Evolutionary conservation across 1,284 basidiomycete species (phyloP).

Genomic region (Leccinum pachyderme): DNA sequence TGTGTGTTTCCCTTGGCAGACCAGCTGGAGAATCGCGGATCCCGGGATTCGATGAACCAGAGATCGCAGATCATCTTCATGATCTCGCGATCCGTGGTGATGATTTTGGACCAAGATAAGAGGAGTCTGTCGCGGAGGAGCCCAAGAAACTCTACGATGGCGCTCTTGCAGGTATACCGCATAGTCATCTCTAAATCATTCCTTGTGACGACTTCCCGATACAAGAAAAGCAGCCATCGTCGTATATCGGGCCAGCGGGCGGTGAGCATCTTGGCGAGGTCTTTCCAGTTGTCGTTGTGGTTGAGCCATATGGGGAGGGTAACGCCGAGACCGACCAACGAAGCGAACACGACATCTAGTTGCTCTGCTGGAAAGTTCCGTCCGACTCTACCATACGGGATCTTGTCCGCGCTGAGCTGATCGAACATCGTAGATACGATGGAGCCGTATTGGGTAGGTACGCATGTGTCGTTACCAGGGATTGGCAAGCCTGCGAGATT

Average conservation of each 20-base stretch:
- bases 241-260: slow-evolving; percentile 26
- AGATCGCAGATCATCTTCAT: slow-evolving; percentile 31
- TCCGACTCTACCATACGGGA: slow-evolving; percentile 13
- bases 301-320: slow-evolving; percentile 27
- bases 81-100: slow-evolving; percentile 24
- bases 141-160: slow-evolving; percentile 28
- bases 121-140: slow-evolving; percentile 26
- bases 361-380: slow-evolving; percentile 4
- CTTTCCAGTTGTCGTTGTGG: slow-evolving; percentile 12
- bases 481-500: too few relatives aligned
- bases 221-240: slow-evolving; percentile 26
- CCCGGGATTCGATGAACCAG: slow-evolving; percentile 29
- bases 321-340: slow-evolving; percentile 20
- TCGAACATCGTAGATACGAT: too few relatives aligned
- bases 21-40: slow-evolving; percentile 27
- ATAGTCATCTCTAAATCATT: slow-evolving; percentile 3
- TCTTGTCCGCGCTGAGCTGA: slow-evolving; percentile 19
- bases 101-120: slow-evolving; percentile 25
- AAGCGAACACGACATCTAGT: slow-evolving; percentile 17
- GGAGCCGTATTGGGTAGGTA: too few relatives aligned
- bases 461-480: too few relatives aligned
- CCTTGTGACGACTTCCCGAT: slow-evolving; percentile 14
- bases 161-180: slow-evolving; percentile 24
- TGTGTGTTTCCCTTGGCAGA: slow-evolving; percentile 10
- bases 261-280: slow-evolving; percentile 17